Evolutionary conservation across 331 rosid species (phyloP).

Genomic region (Phaseolus coccineus): DNA sequence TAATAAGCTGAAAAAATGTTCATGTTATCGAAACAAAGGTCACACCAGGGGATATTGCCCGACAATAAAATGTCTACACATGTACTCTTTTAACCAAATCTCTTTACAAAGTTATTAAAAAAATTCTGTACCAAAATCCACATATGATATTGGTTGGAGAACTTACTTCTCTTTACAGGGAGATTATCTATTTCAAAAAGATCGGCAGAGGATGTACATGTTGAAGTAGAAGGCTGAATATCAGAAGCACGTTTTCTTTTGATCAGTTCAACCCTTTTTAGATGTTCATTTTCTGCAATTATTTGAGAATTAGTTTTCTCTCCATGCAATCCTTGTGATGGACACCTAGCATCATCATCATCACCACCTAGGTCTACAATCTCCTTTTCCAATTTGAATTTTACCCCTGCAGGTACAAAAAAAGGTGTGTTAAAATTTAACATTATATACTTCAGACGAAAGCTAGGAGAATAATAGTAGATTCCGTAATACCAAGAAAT

Average conservation of each 20-base stretch:
- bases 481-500: background rate
- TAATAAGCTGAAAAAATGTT: too few relatives aligned
- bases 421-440: conserved; percentile 21
- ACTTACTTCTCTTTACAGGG: background rate
- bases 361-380: conserved; percentile 35
- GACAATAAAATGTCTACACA: too few relatives aligned
- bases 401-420: conserved; percentile 32
- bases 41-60: too few relatives aligned
- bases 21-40: too few relatives aligned
- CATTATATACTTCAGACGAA: conserved; percentile 3
- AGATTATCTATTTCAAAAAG: background rate
- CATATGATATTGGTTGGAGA: background rate
- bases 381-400: background rate
- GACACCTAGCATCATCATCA: background rate
- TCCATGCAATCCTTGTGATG: conserved; percentile 1
- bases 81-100: too few relatives aligned
- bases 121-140: background rate
- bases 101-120: too few relatives aligned
- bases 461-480: background rate
- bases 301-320: conserved; percentile 15
- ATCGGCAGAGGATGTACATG: background rate
- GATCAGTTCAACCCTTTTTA: background rate
- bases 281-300: background rate
- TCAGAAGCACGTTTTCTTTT: background rate
- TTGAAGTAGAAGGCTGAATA: background rate